Evolutionary conservation across 169 alveolate genomes (phyloP).

Genomic region (Plasmodium yoelii): DNA sequence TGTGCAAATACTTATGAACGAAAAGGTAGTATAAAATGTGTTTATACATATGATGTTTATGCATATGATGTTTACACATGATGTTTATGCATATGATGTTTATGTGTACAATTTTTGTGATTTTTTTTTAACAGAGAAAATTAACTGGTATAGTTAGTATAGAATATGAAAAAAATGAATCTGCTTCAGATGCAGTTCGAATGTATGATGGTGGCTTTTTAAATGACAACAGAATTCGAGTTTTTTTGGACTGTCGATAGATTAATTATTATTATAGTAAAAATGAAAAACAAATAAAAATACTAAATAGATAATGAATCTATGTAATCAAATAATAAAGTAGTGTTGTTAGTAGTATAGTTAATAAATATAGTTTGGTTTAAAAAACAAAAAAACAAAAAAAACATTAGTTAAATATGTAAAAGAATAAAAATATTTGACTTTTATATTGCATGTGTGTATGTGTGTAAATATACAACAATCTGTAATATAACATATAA

Average conservation of each 20-base stretch:
- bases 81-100: not conserved
- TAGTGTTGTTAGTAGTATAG: too few relatives aligned
- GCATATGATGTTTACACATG: not conserved
- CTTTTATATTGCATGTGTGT: too few relatives aligned
- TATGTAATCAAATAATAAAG: not conserved
- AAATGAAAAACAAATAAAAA: too few relatives aligned
- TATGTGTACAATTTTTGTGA: too few relatives aligned
- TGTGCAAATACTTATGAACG: slow-evolving; percentile 59
- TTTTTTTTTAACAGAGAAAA: slow-evolving; percentile 25
- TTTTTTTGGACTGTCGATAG: slow-evolving; percentile 34
- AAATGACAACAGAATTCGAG: slow-evolving; percentile 54
- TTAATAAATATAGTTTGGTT: too few relatives aligned
- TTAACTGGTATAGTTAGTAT: slow-evolving; percentile 55
- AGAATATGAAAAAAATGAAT: slow-evolving; percentile 54
- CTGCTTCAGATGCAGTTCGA: slow-evolving; percentile 67
- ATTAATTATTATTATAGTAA: not conserved
- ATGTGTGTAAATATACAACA: too few relatives aligned
- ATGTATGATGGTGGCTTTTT: slow-evolving; percentile 64
- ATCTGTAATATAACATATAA: too few relatives aligned
- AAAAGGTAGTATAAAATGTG: slow-evolving; percentile 11
- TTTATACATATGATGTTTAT: not conserved
- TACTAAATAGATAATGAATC: too few relatives aligned
- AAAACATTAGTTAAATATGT: too few relatives aligned
- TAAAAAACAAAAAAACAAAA: too few relatives aligned
- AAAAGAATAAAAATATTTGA: too few relatives aligned